Evolutionary conservation across 2,329 filamentous ascomycete genomes (phyloP).

Genomic region (Ampelomyces quisqualis): DNA sequence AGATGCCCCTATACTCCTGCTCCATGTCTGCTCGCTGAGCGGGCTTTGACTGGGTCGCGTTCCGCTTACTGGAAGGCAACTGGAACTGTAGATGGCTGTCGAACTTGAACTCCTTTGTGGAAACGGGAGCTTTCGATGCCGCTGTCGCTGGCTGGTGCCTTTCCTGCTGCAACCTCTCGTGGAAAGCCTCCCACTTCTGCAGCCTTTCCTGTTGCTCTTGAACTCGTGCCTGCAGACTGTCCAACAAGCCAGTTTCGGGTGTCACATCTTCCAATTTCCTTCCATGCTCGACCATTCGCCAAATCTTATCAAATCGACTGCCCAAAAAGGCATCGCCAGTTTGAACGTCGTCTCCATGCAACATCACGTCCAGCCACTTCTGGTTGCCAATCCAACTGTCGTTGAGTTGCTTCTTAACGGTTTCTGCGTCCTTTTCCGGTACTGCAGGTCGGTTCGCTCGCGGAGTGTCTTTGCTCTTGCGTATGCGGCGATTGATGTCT

Average conservation of each 20-base stretch:
- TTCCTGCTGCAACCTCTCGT: conserved; percentile 44
- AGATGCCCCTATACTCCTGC: conserved; percentile 26
- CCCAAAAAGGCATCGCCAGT: conserved; percentile 65
- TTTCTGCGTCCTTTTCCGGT: conserved; percentile 30
- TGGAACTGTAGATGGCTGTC: conserved; percentile 38
- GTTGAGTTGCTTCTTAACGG: conserved; percentile 60
- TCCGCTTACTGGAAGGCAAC: conserved; percentile 18
- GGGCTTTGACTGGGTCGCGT: conserved; percentile 4
- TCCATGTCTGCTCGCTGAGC: conserved; percentile 14
- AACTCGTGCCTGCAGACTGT: conserved; percentile 70
- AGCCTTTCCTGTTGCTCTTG: conserved; percentile 67
- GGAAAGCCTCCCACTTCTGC: conserved; percentile 71
- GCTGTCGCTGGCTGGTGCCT: conserved; percentile 1
- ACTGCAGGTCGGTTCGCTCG: conserved; percentile 33
- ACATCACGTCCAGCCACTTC: conserved; percentile 69
- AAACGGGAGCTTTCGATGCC: conserved; percentile 3
- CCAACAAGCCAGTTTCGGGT: conserved; percentile 57
- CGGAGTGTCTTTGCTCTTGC: conserved; percentile 40
- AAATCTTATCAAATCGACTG: conserved; percentile 68
- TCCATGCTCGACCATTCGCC: conserved; percentile 65
- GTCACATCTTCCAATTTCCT: conserved; percentile 59
- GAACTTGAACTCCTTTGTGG: conserved; percentile 30
- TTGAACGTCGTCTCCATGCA: conserved; percentile 63
- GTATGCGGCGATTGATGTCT: conserved; percentile 57
- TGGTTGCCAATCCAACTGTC: conserved; percentile 79